Evolutionary conservation across 164 flowering plant species (phyloP).

Genomic region (Stephania japonica): DNA sequence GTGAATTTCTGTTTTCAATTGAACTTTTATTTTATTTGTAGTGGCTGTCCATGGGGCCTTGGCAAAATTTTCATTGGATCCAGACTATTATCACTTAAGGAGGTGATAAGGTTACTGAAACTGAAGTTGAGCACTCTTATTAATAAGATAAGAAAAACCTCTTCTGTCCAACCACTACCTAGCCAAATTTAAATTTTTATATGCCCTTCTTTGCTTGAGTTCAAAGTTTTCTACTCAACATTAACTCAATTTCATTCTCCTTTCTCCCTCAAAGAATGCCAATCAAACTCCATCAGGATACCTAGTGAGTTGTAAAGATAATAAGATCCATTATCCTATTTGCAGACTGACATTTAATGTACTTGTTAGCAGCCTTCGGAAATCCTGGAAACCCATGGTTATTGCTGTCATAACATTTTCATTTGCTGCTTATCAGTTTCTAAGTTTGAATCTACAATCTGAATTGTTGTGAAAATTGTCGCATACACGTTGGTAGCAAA

Average conservation of each 20-base stretch:
- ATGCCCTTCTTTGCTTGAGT: not conserved
- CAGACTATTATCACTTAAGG: not conserved
- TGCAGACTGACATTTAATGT: not conserved
- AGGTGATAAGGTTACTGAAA: not conserved
- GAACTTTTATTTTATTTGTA: not conserved
- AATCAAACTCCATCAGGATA: not conserved
- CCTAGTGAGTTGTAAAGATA: not conserved
- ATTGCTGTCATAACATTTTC: not conserved
- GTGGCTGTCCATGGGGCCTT: not conserved
- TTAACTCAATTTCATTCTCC: not conserved
- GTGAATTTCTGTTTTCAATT: not conserved
- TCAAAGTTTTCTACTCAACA: not conserved
- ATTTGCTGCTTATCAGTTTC: not conserved
- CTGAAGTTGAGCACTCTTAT: not conserved
- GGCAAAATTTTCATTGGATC: not conserved
- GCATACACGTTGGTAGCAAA: not conserved
- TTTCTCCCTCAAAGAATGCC: not conserved
- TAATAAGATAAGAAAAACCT: not conserved
- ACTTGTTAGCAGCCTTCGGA: not conserved
- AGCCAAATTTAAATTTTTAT: not conserved
- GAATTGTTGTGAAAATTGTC: not conserved
- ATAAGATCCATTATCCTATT: not conserved
- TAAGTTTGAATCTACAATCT: not conserved
- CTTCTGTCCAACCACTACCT: not conserved
- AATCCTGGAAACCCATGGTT: not conserved